Percentiles rank a stretch among this genome's conserved stretches.
Conservation (phyloP, 1,139 yeast genomes). For the Taphrina pruni region DNA sequence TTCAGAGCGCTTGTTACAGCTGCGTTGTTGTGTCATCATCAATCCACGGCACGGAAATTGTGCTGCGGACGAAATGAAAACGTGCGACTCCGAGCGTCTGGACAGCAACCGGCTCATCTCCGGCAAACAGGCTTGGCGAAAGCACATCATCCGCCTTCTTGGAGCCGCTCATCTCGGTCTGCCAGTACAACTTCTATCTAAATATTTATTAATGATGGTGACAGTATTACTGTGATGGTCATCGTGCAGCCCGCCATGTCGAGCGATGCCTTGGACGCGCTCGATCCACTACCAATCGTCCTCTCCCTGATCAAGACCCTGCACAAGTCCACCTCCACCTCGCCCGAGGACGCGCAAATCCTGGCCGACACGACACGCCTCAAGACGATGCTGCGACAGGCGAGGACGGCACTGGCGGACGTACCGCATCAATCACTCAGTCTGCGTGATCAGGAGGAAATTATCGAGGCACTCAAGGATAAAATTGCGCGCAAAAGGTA, state of each 20-base stretch:
- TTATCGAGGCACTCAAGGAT: neutral
- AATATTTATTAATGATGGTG: no score
- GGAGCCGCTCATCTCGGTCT: neutral
- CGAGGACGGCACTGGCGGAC: conserved; percentile 6
- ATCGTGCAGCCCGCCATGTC: neutral
- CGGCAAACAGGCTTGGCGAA: neutral
- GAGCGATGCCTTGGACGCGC: conserved; percentile 5
- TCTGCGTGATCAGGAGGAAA: conserved; percentile 18
- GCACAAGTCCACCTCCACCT: conserved; percentile 1
- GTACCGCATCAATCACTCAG: conserved; percentile 5
- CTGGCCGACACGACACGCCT: conserved; percentile 4
- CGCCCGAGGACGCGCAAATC: conserved; percentile 13
- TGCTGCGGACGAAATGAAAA: conserved; percentile 2
- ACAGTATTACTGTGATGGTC: no score
- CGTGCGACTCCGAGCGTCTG: neutral
- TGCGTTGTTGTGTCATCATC: conserved; percentile 1
- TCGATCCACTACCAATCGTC: conserved; percentile 12
- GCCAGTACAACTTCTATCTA: neutral
- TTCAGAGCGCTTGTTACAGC: neutral
- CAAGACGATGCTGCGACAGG: conserved; percentile 13
- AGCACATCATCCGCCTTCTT: neutral
- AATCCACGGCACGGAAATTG: neutral
- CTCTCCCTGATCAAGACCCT: conserved; percentile 3
- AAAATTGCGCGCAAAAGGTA: conserved; percentile 7
- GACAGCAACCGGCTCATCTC: conserved; percentile 8